Evolutionary conservation across 2,329 filamentous ascomycete species (phyloP).

Genomic region (Tolypocladium cylindrosporum): DNA sequence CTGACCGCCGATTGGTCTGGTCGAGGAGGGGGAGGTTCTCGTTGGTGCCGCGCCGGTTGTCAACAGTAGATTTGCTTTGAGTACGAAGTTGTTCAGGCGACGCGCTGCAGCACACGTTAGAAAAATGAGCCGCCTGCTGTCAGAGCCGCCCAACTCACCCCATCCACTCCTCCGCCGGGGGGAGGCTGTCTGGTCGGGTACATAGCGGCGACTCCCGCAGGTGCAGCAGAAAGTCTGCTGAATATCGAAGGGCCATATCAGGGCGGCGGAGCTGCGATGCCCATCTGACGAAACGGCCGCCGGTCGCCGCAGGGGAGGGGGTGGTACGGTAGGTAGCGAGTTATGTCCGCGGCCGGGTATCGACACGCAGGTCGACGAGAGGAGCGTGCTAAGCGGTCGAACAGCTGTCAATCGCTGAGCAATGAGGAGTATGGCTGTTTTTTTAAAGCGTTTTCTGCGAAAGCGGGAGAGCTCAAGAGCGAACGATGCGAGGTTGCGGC

Average conservation of each 20-base stretch:
- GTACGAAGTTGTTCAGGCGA: constrained; percentile 35
- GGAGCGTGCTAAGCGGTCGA: background rate
- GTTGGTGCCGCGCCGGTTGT: constrained; percentile 35
- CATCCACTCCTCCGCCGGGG: constrained; percentile 92
- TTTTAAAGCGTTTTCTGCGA: background rate
- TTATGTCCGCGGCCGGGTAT: background rate
- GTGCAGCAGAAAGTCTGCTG: constrained; percentile 63
- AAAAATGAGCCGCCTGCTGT: background rate
- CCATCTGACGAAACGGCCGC: constrained; percentile 21
- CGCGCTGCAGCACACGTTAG: constrained; percentile 20
- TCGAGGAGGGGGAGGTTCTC: constrained; percentile 29
- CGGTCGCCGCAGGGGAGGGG: constrained; percentile 7
- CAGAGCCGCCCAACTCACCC: constrained; percentile 47
- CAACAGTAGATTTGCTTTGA: constrained; percentile 31
- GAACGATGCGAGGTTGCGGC: background rate
- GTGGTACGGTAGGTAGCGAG: background rate
- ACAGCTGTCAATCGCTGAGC: background rate
- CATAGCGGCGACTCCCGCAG: constrained; percentile 77
- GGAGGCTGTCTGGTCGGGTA: constrained; percentile 66
- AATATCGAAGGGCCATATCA: constrained; percentile 56
- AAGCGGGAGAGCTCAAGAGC: background rate
- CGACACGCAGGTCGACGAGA: background rate
- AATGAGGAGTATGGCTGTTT: background rate
- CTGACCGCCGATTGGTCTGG: constrained; percentile 40
- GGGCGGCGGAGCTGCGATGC: constrained; percentile 21